Evolutionary conservation across 2,329 filamentous ascomycete species (phyloP), one percentile per base, ranked within the genome.

Genomic region (Aspergillus pseudonomiae): DNA sequence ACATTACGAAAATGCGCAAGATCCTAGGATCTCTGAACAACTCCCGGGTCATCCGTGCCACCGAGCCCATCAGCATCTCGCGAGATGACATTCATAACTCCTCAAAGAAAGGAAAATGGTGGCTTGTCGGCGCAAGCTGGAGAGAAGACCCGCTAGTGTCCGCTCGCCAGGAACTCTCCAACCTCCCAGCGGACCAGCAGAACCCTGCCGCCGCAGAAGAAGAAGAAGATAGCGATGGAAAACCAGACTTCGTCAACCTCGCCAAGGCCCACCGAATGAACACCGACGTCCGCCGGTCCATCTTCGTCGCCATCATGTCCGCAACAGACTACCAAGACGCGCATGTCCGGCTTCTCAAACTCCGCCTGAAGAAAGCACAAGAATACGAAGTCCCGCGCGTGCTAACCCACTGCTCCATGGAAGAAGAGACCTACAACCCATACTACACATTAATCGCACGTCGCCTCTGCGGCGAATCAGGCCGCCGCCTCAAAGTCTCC

Each of bases 111-210:
- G 95, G 95, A 0, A 97, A 97, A 81, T 99, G 95, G 95, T 99
- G 95, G 95, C 87, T 98, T 24, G 92, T 98, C 6, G 95, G 95
- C 58, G 94, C 95, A n/a, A 97, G 93, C 77, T 97, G 94, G 87
- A 83, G 82, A 46, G 78, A 81, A 62, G 75, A 80, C 50, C 75
- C 76, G 21, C 74, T 81, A 1, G 72, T 76, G 16, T 70, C 73
- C 34, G 76, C 76, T 5, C 72, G 74, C 21, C 71, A 76, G 59
- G 76, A 78, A 60, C 65, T 78, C 21, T 67, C 69, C 9, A 59
- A 48, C 43, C 57, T 70, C 1, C 67, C 70, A 9, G 50, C 41
- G 10, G 62, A 61, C 52, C 52, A 56, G 21, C 59, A 65, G n/a
- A 21, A 57, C 14, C 4, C 9, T 12, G 57, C 62, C 39, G 52